Percentiles rank a stretch among this genome's conserved stretches.
Conservation (phyloP, 805 yeast genomes). For the Myxozyma monticola region DNA sequence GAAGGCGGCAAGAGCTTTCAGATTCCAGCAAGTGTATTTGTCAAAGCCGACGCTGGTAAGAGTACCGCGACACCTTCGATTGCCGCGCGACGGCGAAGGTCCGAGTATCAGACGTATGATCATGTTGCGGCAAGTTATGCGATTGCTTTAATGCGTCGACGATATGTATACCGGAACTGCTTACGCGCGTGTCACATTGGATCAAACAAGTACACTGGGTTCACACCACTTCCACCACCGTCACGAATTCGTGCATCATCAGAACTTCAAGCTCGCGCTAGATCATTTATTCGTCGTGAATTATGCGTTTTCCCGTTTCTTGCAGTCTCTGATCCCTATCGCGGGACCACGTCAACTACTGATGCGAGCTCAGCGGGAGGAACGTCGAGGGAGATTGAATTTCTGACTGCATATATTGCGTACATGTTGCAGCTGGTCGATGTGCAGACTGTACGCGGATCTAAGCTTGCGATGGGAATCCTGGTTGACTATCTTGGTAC, state of each 20-base stretch:
- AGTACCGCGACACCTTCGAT: not conserved
- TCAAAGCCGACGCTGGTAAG: not conserved
- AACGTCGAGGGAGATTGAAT: constrained; percentile 16
- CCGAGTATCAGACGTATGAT: not conserved
- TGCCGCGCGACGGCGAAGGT: not conserved
- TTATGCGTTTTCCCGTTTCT: constrained; percentile 22
- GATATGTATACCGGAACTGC: constrained; percentile 18
- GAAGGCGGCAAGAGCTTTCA: not conserved
- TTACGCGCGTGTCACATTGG: constrained; percentile 26
- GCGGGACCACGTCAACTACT: not conserved
- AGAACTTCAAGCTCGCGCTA: constrained; percentile 6
- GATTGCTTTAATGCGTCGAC: constrained; percentile 15
- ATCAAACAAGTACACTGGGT: constrained; percentile 15
- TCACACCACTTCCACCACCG: constrained; percentile 1
- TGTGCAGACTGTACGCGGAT: constrained; percentile 13
- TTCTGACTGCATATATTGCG: constrained; percentile 11
- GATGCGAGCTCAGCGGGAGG: not conserved
- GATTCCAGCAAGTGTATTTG: not conserved
- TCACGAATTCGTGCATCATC: constrained; percentile 1
- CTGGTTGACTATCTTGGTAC: constrained; percentile 21
- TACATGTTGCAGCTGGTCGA: constrained; percentile 18
- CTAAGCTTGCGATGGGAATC: constrained; percentile 1
- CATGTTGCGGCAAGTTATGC: constrained; percentile 3
- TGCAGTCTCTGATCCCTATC: not conserved
- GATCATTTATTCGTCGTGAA: constrained; percentile 25